These are phyloP conservation scores for Puccinia polysora DNA, from an alignment of 1,284 basidiomycete species.

Conservation along the genomic window DNA sequence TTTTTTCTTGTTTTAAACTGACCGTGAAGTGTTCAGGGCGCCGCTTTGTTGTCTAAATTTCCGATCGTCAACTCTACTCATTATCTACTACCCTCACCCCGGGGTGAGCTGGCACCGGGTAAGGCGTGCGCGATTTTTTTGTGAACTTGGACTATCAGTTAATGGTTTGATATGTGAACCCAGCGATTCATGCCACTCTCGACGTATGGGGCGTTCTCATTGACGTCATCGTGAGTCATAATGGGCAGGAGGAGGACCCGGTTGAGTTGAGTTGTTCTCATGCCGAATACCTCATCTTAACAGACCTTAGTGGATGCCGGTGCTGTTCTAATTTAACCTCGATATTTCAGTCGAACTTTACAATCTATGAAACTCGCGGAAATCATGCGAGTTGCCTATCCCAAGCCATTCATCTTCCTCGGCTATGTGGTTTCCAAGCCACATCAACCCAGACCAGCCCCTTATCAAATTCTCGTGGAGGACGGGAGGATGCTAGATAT, in stretches of 20 bases:
- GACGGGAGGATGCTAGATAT: slow-evolving; percentile 60
- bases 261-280: slow-evolving; percentile 38
- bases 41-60: slow-evolving; percentile 78
- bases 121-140: neutral
- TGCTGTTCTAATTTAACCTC: neutral
- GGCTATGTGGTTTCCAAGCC: slow-evolving; percentile 78
- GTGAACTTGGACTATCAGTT: neutral
- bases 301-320: neutral
- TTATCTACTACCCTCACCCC: slow-evolving; percentile 79
- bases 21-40: slow-evolving; percentile 56
- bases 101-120: slow-evolving; percentile 75
- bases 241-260: slow-evolving; percentile 63
- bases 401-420: slow-evolving; percentile 76
- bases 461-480: slow-evolving; percentile 69
- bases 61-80: slow-evolving; percentile 85
- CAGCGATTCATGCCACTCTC: slow-evolving; percentile 77
- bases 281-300: neutral
- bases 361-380: slow-evolving; percentile 77
- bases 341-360: slow-evolving; percentile 73
- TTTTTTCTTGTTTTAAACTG: slow-evolving; percentile 8
- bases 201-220: slow-evolving; percentile 76
- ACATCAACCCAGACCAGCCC: slow-evolving; percentile 66
- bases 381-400: slow-evolving; percentile 69
- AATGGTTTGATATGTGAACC: neutral
- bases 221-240: slow-evolving; percentile 79